Evolutionary conservation across 2,329 filamentous ascomycete genomes (phyloP).

Genomic region (Trichoderma afroharzianum): DNA sequence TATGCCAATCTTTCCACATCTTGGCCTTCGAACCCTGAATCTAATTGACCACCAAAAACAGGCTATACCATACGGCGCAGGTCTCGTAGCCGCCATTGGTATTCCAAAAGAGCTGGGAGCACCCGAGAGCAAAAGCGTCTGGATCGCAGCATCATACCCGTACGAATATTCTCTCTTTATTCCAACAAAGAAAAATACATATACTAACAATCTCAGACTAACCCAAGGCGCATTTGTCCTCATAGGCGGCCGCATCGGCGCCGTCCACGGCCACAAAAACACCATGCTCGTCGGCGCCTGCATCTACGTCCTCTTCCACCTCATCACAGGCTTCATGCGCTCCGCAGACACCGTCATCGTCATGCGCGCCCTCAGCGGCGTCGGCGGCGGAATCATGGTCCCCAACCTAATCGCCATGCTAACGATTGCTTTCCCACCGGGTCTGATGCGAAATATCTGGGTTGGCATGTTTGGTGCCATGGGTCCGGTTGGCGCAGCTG

Average conservation of each 20-base stretch:
- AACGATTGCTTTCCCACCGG: conserved; percentile 45
- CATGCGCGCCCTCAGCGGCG: conserved; percentile 44
- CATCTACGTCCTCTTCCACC: conserved; percentile 41
- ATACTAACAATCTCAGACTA: conserved; percentile 31
- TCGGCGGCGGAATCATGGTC: conserved; percentile 48
- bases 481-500: conserved; percentile 43
- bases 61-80: not conserved
- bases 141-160: conserved; percentile 1
- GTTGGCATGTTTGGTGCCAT: conserved; percentile 46
- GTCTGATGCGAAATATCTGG: conserved; percentile 41
- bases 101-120: not conserved
- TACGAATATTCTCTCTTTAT: not conserved
- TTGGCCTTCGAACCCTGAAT: not conserved
- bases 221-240: conserved; percentile 52
- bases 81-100: not conserved
- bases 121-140: not conserved
- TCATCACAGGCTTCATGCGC: conserved; percentile 42
- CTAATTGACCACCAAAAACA: not conserved
- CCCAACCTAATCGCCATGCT: conserved; percentile 51
- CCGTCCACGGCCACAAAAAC: conserved; percentile 50
- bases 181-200: not conserved
- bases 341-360: conserved; percentile 41
- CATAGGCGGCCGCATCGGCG: conserved; percentile 48
- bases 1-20: not conserved
- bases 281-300: conserved; percentile 43